Evolutionary conservation across 148 eudicot species (phyloP).

Genomic region (Amaranthus palmeri): DNA sequence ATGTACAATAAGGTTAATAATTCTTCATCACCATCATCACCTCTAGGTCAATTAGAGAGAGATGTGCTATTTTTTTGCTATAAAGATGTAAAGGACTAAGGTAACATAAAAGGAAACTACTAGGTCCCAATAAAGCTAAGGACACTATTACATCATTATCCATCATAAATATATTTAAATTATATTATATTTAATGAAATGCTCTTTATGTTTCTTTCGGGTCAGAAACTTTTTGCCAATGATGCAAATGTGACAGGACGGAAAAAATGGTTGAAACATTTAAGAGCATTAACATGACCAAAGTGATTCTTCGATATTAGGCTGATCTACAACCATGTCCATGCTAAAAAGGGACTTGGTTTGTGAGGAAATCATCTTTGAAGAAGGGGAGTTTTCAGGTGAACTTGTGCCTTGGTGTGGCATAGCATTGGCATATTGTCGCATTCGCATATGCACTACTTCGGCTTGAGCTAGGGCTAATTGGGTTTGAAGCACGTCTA

Average conservation of each 20-base stretch:
- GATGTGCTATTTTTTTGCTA: slow-evolving; percentile 1
- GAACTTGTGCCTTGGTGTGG: slow-evolving; percentile 27
- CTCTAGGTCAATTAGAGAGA: slow-evolving; percentile 14
- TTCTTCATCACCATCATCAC: slow-evolving; percentile 20
- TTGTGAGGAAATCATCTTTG: slow-evolving; percentile 32
- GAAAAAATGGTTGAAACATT: neutral
- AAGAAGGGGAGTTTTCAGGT: slow-evolving; percentile 46
- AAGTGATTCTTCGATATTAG: slow-evolving; percentile 47
- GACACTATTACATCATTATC: slow-evolving; percentile 15
- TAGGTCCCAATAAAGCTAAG: slow-evolving; percentile 23
- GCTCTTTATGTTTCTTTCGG: neutral
- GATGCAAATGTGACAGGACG: no score
- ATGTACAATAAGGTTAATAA: slow-evolving; percentile 23
- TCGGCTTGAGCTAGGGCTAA: slow-evolving; percentile 77
- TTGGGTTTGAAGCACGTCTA: slow-evolving; percentile 62
- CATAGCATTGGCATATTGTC: slow-evolving; percentile 32
- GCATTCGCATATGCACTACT: slow-evolving; percentile 67
- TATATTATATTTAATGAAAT: neutral
- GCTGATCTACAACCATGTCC: slow-evolving; percentile 55
- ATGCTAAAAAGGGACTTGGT: slow-evolving; percentile 54
- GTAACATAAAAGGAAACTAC: slow-evolving; percentile 13
- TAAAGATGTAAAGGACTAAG: slow-evolving; percentile 16
- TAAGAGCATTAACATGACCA: slow-evolving; percentile 44
- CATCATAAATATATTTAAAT: slow-evolving; percentile 5
- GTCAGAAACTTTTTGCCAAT: no score